These are phyloP conservation scores for Hanseniaspora occidentalis DNA, from an alignment of 805 yeast genomes.

Conservation along the genomic window DNA sequence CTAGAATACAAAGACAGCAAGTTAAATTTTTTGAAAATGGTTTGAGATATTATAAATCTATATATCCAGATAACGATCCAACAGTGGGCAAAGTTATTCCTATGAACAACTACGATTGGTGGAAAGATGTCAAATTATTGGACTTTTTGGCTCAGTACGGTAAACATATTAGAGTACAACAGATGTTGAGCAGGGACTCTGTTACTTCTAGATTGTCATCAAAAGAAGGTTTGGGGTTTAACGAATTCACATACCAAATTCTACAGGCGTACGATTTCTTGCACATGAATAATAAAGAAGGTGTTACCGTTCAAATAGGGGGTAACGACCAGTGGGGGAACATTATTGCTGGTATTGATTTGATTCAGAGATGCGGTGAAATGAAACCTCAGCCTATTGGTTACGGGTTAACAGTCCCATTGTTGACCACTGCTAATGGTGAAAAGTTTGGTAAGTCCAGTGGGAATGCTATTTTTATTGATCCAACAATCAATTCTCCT, in stretches of 20 bases:
- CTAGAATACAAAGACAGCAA: constrained; percentile 51
- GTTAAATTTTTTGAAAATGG: constrained; percentile 48
- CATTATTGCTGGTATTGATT: constrained; percentile 88
- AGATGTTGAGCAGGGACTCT: constrained; percentile 84
- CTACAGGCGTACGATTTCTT: constrained; percentile 91
- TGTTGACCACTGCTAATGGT: constrained; percentile 78
- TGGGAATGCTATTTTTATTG: constrained; percentile 90
- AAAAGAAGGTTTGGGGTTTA: constrained; percentile 74
- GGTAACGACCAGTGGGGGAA: constrained; percentile 99
- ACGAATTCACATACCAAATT: constrained; percentile 87
- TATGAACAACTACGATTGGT: constrained; percentile 72
- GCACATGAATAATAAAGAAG: constrained; percentile 49
- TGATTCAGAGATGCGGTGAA: constrained; percentile 48
- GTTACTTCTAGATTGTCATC: constrained; percentile 52
- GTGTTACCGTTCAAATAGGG: constrained; percentile 72
- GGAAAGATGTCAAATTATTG: constrained; percentile 64
- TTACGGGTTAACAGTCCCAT: constrained; percentile 80
- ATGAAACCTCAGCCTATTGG: constrained; percentile 24
- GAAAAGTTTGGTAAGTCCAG: constrained; percentile 95
- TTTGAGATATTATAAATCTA: constrained; percentile 38
- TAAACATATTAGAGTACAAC: constrained; percentile 61
- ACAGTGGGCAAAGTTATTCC: constrained; percentile 28
- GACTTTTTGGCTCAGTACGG: constrained; percentile 73
- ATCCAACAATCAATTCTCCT: constrained; percentile 58
- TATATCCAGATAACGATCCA: constrained; percentile 24